These are phyloP conservation scores for Liquidambar formosana DNA, from an alignment of 164 flowering plant species.

Conservation along the genomic window DNA sequence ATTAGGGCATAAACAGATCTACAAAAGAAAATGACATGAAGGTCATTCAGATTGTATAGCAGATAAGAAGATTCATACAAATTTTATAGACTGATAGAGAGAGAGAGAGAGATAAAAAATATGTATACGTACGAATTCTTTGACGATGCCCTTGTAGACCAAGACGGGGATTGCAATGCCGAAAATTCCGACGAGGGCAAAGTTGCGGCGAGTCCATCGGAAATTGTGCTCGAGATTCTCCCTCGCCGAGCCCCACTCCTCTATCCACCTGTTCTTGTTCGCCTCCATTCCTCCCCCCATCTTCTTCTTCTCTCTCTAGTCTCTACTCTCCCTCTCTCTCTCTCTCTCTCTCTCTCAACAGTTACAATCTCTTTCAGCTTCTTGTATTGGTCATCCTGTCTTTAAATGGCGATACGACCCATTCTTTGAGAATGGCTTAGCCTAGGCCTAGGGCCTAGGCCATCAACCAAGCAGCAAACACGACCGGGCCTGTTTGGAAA, in stretches of 20 bases:
- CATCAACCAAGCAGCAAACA: no score
- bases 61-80: background rate
- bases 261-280: conserved; percentile 75
- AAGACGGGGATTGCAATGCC: conserved; percentile 82
- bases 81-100: conserved; percentile 1
- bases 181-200: conserved; percentile 74
- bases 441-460: no score
- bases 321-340: conserved; percentile 4
- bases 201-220: conserved; percentile 86
- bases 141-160: conserved; percentile 85
- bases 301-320: conserved; percentile 18
- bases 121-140: conserved; percentile 68
- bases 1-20: no score
- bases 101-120: background rate
- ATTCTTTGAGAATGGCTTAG: no score
- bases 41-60: background rate
- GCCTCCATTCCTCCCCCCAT: conserved; percentile 96
- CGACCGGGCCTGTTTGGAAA: no score
- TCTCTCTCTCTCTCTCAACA: conserved; percentile 11
- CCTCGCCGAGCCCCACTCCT: conserved; percentile 72
- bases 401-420: no score
- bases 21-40: no score
- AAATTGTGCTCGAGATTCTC: conserved; percentile 84
- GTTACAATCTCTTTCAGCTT: conserved; percentile 16
- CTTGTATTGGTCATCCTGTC: no score